Evolutionary conservation across 108 stramenopile genomes (phyloP).

Genomic region (Nitzschia sp.): DNA sequence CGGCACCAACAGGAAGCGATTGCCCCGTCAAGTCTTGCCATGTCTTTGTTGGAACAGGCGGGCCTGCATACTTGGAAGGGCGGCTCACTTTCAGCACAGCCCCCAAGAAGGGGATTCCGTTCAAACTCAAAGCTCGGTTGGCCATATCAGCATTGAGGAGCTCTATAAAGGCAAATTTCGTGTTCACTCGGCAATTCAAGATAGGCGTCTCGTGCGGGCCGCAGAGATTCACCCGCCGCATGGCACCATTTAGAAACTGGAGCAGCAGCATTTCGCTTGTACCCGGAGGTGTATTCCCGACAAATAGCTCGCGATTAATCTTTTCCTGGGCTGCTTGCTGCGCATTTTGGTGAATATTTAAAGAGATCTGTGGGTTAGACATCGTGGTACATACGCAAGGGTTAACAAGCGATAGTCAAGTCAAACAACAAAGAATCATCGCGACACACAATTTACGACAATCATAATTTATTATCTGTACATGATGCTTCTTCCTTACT

Average conservation of each 20-base stretch:
- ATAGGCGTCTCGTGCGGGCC: conserved; percentile 71
- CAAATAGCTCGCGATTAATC: conserved; percentile 91
- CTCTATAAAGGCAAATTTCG: conserved; percentile 93
- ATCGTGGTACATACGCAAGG: not conserved
- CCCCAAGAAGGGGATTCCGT: conserved; percentile 92
- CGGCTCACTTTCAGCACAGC: conserved; percentile 84
- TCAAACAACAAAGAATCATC: not conserved
- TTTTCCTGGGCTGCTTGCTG: conserved; percentile 68
- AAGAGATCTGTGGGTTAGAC: conserved; percentile 7
- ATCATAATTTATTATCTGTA: not conserved
- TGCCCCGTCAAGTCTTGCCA: conserved; percentile 93
- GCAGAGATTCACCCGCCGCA: conserved; percentile 79
- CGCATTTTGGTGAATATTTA: conserved; percentile 8
- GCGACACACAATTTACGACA: not conserved
- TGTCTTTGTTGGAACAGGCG: conserved; percentile 57
- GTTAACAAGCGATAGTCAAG: not conserved
- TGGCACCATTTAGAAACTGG: conserved; percentile 92
- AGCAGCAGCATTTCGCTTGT: conserved; percentile 79
- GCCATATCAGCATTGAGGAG: conserved; percentile 70
- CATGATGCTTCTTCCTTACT: not conserved
- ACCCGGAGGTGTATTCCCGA: conserved; percentile 92
- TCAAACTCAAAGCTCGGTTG: conserved; percentile 79
- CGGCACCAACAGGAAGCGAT: conserved; percentile 51
- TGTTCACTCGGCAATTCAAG: conserved; percentile 75
- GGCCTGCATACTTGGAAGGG: conserved; percentile 90